A percentile compares a stretch with the other conserved stretches of the same genome.
Evolutionary conservation across 805 yeast species (phyloP).

Genomic region (Candida multigemmis): DNA sequence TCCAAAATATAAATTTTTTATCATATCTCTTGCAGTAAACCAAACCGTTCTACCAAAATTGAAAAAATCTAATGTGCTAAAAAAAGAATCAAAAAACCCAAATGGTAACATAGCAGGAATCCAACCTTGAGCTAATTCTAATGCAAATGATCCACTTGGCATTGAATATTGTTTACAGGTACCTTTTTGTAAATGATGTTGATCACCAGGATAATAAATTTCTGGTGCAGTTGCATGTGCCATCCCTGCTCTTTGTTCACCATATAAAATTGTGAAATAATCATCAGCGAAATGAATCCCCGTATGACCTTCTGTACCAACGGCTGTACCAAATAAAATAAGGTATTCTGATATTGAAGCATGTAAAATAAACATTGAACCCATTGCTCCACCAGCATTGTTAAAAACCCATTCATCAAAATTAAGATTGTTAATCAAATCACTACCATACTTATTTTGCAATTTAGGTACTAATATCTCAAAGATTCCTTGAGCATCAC

Average conservation of each 20-base stretch:
- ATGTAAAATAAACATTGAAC: constrained; percentile 88
- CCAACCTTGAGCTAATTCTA: constrained; percentile 98
- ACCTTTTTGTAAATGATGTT: constrained; percentile 72
- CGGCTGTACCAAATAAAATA: constrained; percentile 87
- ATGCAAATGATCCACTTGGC: constrained; percentile 76
- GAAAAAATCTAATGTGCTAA: constrained; percentile 71
- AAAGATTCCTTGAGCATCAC: constrained; percentile 55
- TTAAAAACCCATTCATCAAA: constrained; percentile 90
- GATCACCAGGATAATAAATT: constrained; percentile 79
- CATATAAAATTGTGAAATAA: constrained; percentile 83
- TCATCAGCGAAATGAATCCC: constrained; percentile 98
- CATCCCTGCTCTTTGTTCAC: constrained; percentile 66
- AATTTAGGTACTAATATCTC: constrained; percentile 51
- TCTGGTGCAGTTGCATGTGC: constrained; percentile 59
- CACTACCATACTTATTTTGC: constrained; percentile 56
- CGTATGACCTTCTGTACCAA: constrained; percentile 93
- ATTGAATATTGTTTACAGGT: constrained; percentile 74
- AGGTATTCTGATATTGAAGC: constrained; percentile 91
- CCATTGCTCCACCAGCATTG: constrained; percentile 99
- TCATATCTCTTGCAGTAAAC: constrained; percentile 75
- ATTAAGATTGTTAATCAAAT: constrained; percentile 60
- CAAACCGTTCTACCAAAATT: constrained; percentile 63
- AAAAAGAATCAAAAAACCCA: constrained; percentile 74
- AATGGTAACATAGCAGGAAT: constrained; percentile 97
- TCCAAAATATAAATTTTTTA: constrained; percentile 53